Conservation (phyloP, 768 basidiomycete species). For the Suillus tomentosus region DNA sequence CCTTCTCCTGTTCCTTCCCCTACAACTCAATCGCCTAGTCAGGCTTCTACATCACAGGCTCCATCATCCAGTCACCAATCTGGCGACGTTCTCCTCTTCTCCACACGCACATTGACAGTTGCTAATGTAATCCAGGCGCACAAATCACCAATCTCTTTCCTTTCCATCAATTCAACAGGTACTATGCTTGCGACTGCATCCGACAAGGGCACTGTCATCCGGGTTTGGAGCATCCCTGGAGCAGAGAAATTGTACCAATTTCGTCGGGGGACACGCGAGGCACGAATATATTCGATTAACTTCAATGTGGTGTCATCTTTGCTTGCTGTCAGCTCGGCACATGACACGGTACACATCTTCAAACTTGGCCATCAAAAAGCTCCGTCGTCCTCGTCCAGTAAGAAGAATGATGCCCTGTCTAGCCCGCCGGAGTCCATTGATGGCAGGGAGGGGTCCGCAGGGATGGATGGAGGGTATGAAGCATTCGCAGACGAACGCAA, state of each 20-base stretch:
- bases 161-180: conserved; percentile 84
- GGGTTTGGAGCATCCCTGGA: conserved; percentile 89
- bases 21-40: conserved; percentile 52
- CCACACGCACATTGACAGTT: conserved; percentile 87
- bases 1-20: conserved; percentile 93
- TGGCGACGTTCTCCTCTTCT: conserved; percentile 94
- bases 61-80: conserved; percentile 49
- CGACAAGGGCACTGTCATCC: conserved; percentile 95
- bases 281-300: conserved; percentile 79
- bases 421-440: conserved; percentile 72
- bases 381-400: conserved; percentile 1
- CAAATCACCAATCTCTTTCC: conserved; percentile 87
- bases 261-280: conserved; percentile 84
- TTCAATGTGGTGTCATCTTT: conserved; percentile 85
- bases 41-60: conserved; percentile 38
- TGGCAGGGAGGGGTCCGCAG: conserved; percentile 58
- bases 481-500: conserved; percentile 81
- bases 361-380: conserved; percentile 56
- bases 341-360: conserved; percentile 97
- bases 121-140: conserved; percentile 97
- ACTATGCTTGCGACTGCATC: conserved; percentile 91
- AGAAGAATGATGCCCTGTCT: conserved; percentile 37
- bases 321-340: conserved; percentile 88
- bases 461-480: conserved; percentile 72
- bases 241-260: conserved; percentile 97